phyloP scores from a whole-genome alignment of 148 eudicot species.

The Rhododendron mucronatum region DNA sequence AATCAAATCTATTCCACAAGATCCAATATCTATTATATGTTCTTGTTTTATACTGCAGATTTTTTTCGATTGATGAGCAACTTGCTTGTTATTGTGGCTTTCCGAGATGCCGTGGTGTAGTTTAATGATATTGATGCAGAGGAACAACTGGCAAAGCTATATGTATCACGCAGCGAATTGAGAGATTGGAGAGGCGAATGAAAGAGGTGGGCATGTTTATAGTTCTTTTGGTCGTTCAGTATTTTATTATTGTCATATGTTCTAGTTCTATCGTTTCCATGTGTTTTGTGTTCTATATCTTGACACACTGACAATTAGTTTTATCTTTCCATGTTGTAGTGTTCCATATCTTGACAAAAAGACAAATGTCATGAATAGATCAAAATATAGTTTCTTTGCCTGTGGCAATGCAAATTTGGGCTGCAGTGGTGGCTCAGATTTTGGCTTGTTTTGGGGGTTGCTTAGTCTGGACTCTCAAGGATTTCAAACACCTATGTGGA shows the following conservation, averaged over 20 bases:
- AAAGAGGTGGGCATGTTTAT: constrained; percentile 32
- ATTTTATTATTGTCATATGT: background rate
- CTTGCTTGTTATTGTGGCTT: constrained; percentile 86
- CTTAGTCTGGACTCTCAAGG: background rate
- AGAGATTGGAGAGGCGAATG: constrained; percentile 58
- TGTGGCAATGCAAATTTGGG: background rate
- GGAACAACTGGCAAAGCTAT: constrained; percentile 59
- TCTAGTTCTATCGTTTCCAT: background rate
- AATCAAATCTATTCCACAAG: background rate
- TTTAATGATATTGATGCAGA: constrained; percentile 87
- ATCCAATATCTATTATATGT: background rate
- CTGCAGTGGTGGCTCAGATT: background rate
- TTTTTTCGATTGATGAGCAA: constrained; percentile 74
- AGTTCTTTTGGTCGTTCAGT: background rate
- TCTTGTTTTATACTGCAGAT: constrained; percentile 42
- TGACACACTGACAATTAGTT: background rate
- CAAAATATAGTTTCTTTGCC: background rate
- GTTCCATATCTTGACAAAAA: no score
- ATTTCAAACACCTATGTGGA: background rate
- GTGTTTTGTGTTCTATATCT: background rate
- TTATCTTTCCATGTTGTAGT: no score
- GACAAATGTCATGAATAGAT: background rate
- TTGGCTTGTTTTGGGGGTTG: background rate
- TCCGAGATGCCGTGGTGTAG: constrained; percentile 85
- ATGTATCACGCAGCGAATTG: constrained; percentile 71